Percentiles rank a stretch among this genome's conserved stretches.
phyloP scores from a whole-genome alignment of 1,139 yeast genomes.

The Magnusiomyces tetraspermus region DNA sequence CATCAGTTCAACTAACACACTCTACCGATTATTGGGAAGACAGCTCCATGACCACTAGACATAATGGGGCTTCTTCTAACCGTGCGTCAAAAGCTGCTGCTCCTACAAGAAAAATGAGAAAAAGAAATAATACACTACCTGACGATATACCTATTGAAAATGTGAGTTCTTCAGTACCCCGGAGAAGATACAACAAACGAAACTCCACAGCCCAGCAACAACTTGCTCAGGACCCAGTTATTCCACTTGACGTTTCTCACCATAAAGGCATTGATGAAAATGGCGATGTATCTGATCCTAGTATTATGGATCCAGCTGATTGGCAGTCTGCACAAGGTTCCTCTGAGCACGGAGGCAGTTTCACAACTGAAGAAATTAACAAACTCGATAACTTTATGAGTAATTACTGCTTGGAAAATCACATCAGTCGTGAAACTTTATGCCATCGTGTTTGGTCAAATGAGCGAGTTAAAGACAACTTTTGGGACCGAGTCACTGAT shows the following conservation, averaged over 20 bases:
- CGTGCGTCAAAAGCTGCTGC: neutral
- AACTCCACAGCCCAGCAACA: neutral
- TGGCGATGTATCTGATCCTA: neutral
- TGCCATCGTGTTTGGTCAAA: conserved; percentile 83
- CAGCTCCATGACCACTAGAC: neutral
- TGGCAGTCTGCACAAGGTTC: neutral
- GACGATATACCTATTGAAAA: neutral
- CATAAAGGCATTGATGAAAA: neutral
- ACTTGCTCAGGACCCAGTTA: neutral
- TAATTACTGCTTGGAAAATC: conserved; percentile 55
- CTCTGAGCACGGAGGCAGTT: conserved; percentile 35
- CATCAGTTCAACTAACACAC: neutral
- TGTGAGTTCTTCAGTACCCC: neutral
- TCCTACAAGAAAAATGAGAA: neutral
- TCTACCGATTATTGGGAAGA: neutral
- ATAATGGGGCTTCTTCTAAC: neutral
- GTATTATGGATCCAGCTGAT: neutral
- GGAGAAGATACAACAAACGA: neutral
- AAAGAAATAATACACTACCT: neutral
- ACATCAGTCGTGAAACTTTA: conserved; percentile 54
- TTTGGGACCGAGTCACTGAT: conserved; percentile 74
- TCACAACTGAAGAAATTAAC: conserved; percentile 54
- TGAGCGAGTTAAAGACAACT: conserved; percentile 73
- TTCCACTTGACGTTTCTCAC: neutral
- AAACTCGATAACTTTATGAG: conserved; percentile 65